Base-by-base conservation (phyloP, 805 yeast species). In the Spencermartinsiella europaea region DNA sequence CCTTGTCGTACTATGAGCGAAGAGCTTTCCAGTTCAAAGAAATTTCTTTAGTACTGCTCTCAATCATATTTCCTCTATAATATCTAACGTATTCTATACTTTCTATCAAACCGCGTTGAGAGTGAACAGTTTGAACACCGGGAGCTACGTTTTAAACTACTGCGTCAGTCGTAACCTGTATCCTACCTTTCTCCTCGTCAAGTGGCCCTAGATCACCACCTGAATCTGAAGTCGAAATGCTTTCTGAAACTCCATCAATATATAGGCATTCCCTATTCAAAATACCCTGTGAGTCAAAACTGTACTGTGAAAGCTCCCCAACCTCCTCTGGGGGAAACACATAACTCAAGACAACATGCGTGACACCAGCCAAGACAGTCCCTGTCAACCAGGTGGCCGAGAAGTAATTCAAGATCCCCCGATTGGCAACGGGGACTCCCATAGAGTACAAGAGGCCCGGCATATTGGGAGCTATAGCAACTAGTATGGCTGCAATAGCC, bases 401-500 rank as follows among this genome's bases (percentile, higher is more conserved):
- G 47, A 37, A 49, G 42, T 37, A 41, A 34, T 49, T 46, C 35
- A 49, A 37, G 34, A 49, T 46, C 14, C 52, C 52, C 21, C 27
- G 37, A 39, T 46, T 46, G 7, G 36, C 25, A 21, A 46, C 44
- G 12, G 38, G 44, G 28, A 40, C 51, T 21, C 51, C 51, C 49
- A 49, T 49, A 15, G 49, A 38, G 38, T 38, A 35, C 16, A 46
- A 20, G 3, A 48, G 49, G 4, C 51, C 51, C 4, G 51, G 51
- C 34, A 48, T 16, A n/a, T 44, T 39, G 12, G 42, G 48, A 5
- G 51, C 44, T 20, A 48, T 45, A 21, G 51, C 46, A 19, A 52
- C 47, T 14, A 54, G 5, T 43, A 66, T 72, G 4, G 73, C 65
- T 14, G 62, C 49, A 10, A 72, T 47, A 4, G 71, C 70, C 50